phyloP scores from a whole-genome alignment of 208 protist species.

The Leishmania aethiopica region DNA sequence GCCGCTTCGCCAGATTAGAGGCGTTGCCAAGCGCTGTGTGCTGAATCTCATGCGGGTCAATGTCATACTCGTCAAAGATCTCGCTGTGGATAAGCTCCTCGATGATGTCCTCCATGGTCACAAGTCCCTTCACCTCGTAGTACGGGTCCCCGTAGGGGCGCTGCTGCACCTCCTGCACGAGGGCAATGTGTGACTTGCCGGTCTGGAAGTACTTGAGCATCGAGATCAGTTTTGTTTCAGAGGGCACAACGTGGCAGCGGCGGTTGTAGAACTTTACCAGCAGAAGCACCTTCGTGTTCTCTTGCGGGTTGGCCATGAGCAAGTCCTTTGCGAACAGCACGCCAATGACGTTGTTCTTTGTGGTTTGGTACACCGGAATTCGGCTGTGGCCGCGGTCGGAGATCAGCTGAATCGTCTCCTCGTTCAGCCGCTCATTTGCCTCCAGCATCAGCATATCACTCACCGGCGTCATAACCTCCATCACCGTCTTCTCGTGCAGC shows the following conservation, averaged over 20 bases:
- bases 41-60: constrained; percentile 44
- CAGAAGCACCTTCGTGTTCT: constrained; percentile 93
- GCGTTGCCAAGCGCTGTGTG: constrained; percentile 15
- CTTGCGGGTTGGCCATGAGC: constrained; percentile 93
- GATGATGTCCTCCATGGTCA: constrained; percentile 97
- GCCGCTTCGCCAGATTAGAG: constrained; percentile 42
- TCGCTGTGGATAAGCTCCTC: constrained; percentile 97
- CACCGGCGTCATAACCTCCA: constrained; percentile 96
- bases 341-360: constrained; percentile 93
- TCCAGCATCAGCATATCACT: constrained; percentile 94
- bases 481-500: constrained; percentile 92
- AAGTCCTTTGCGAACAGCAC: constrained; percentile 95
- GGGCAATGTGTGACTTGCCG: constrained; percentile 92
- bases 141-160: constrained; percentile 91
- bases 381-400: constrained; percentile 93
- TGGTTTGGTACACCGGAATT: constrained; percentile 94
- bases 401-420: constrained; percentile 92
- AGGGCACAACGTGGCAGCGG: constrained; percentile 84
- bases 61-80: constrained; percentile 97
- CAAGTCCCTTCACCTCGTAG: constrained; percentile 95
- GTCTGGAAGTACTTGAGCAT: constrained; percentile 96
- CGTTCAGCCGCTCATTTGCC: constrained; percentile 89
- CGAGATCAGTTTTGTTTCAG: constrained; percentile 92
- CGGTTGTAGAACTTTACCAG: constrained; percentile 95
- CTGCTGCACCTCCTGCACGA: constrained; percentile 93